Base-by-base conservation (phyloP, 345 rosid species). In the Lenwebbia sp. region DNA sequence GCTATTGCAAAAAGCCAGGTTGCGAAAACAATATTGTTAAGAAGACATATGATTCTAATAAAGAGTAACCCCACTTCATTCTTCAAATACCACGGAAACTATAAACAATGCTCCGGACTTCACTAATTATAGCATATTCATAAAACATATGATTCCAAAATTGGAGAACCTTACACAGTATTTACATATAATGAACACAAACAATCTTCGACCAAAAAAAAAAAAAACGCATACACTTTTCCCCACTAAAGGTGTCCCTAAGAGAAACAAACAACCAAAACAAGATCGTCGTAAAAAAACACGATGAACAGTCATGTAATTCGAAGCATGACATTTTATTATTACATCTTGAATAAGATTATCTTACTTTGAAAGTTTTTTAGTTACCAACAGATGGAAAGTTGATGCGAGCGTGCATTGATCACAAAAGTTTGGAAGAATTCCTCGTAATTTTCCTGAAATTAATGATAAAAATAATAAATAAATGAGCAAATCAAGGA, bases 241-340 rank as follows among this genome's bases (percentile, higher is more conserved):
- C 10, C n/a, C 74, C 40, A 17, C 21, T 1, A 1, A 60, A 60
- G 40, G 14, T 6, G 21, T 28, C 13, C 22, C 9, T 19, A 0
- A 7, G 0, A 15, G 1, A 7, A 28, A 14, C 33, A 60, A 58
- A 62, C 7, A 14, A 30, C 15, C 11, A 0, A 62, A 62, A 30
- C 4, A 15, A 62, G 22, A 62, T 30, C 5, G 7, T 15, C 30
- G 2, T 7, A 4, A 0, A 0, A 25, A 15, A 26, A 30, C 2
- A 30, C 2, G 41, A 30, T 30, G 3, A 30, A 7, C 14, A 14
- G 19, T 30, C 22, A 30, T 2, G 1, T 15, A 14, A 62, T 62
- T 62, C 9, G 2, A 15, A 30, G 3, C 4, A 9, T 7, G 0
- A 15, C 1, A 5, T 30, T 3, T 2, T 15, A 2, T 28, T 0